These are phyloP conservation scores for Coffea canephora DNA, from an alignment of 257 asterid species.

Conservation along the genomic window DNA sequence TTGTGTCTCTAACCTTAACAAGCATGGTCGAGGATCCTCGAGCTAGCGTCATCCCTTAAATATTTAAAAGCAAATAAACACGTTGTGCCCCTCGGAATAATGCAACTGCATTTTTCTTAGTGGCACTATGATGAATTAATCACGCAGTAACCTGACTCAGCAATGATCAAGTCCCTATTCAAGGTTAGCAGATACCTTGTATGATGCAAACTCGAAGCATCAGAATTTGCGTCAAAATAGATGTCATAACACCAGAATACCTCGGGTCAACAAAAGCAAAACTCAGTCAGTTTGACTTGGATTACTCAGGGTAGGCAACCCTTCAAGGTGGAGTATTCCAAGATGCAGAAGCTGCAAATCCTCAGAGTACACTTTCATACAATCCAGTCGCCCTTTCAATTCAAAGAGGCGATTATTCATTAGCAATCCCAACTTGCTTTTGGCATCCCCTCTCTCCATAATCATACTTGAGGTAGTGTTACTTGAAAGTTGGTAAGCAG, in stretches of 20 bases:
- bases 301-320: constrained; percentile 12
- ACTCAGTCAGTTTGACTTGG: constrained; percentile 8
- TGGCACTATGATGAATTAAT: not conserved
- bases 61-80: not conserved
- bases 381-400: not conserved
- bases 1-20: too few relatives aligned
- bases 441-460: constrained; percentile 23
- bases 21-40: too few relatives aligned
- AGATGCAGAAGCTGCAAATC: constrained; percentile 39
- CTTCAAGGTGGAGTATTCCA: constrained; percentile 37
- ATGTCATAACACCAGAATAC: not conserved
- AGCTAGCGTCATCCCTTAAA: too few relatives aligned
- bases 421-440: constrained; percentile 23
- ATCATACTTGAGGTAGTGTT: constrained; percentile 16
- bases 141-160: not conserved
- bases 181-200: not conserved
- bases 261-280: not conserved
- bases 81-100: too few relatives aligned
- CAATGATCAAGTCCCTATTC: not conserved
- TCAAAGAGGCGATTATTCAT: constrained; percentile 14
- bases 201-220: not conserved
- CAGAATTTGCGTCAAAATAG: not conserved
- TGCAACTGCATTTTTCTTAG: too few relatives aligned
- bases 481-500: constrained; percentile 29
- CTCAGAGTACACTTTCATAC: constrained; percentile 16